A percentile compares a stretch with the other conserved stretches of the same genome.
Conservation (phyloP, 2,329 filamentous ascomycete genomes). For the Arthroderma sp. region DNA sequence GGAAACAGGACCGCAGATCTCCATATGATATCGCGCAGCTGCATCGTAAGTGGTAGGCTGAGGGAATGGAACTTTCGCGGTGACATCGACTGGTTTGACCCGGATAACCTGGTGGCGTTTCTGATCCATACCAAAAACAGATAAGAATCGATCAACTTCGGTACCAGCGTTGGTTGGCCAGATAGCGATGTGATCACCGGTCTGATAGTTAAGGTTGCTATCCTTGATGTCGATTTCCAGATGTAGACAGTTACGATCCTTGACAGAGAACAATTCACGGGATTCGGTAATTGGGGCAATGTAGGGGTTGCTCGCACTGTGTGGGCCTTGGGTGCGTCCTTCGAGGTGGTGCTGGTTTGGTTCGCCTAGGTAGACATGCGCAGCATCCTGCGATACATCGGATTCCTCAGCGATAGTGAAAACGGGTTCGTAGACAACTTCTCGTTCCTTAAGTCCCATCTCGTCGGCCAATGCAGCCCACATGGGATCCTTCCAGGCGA, state of each 20-base stretch:
- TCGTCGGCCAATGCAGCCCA: slow-evolving; percentile 72
- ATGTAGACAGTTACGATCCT: slow-evolving; percentile 89
- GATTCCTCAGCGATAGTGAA: slow-evolving; percentile 71
- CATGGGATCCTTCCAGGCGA: slow-evolving; percentile 99
- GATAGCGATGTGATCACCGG: slow-evolving; percentile 90
- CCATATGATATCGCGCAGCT: slow-evolving; percentile 86
- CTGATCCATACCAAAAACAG: slow-evolving; percentile 57
- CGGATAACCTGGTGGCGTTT: slow-evolving; percentile 74
- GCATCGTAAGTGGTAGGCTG: slow-evolving; percentile 94
- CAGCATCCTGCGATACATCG: slow-evolving; percentile 57
- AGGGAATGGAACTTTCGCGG: slow-evolving; percentile 94
- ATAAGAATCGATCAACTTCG: slow-evolving; percentile 82
- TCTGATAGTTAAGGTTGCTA: slow-evolving; percentile 86
- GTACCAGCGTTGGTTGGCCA: slow-evolving; percentile 93
- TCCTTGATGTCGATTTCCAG: slow-evolving; percentile 85
- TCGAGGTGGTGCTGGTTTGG: slow-evolving; percentile 94
- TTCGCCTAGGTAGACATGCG: slow-evolving; percentile 85
- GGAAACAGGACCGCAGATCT: slow-evolving; percentile 88
- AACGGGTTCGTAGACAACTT: slow-evolving; percentile 87
- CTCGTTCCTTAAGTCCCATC: slow-evolving; percentile 85
- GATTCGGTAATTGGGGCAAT: slow-evolving; percentile 89
- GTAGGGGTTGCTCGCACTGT: slow-evolving; percentile 92
- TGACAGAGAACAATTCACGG: slow-evolving; percentile 76
- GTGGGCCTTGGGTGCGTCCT: slow-evolving; percentile 69
- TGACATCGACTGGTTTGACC: slow-evolving; percentile 84